Base-by-base conservation (phyloP, 1,284 basidiomycete genomes). In the Ceratobasidium papillatum region DNA sequence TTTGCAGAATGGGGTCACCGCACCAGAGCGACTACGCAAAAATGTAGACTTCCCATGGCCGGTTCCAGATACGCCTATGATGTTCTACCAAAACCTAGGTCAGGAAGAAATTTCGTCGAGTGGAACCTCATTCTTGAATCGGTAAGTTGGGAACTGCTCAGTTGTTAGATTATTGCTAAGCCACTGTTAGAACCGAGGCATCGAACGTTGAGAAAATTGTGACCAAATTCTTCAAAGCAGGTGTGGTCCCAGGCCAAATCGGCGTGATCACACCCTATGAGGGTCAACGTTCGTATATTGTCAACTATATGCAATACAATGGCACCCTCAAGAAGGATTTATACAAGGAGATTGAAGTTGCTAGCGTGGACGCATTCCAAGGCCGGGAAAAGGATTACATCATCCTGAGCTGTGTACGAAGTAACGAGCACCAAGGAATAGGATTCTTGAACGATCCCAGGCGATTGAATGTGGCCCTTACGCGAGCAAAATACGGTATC, bases 21-120 rank as follows among this genome's bases (percentile, higher is more conserved):
- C 98, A 12, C 97, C 98, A 0, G 98, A 99, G 82, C 90, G 98
- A 58, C 85, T 99, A 78, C 89, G 96, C 83, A 98, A 96, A 86
- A 95, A 98, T 79, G 95, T 99, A 65, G 97, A 99, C 82, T 99
- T 99, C 84, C 98, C 98, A 0, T 99, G 98, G 98, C 98, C 98
- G 3, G 90, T 95, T 41, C 92, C 94, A n/a, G 94, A 96, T 79
- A 96, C 95, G 7, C 98, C 98, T 22, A 99, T 99, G 97, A 98
- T 99, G 86, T 99, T 99, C 86, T 98, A 99, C 84, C 96, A 99
- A 86, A 99, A 99, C 81, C 83, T 99, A 59, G 98, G 98, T 0
- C 98, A 99, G 79, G 98, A 99, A 82, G 98, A 99, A 82, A 99
- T 99, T 77, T 99, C 96, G 30, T 95, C 94, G 74, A 97, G 94